Conservation (phyloP, 129 eudicot species). For the Helianthus annuus region DNA sequence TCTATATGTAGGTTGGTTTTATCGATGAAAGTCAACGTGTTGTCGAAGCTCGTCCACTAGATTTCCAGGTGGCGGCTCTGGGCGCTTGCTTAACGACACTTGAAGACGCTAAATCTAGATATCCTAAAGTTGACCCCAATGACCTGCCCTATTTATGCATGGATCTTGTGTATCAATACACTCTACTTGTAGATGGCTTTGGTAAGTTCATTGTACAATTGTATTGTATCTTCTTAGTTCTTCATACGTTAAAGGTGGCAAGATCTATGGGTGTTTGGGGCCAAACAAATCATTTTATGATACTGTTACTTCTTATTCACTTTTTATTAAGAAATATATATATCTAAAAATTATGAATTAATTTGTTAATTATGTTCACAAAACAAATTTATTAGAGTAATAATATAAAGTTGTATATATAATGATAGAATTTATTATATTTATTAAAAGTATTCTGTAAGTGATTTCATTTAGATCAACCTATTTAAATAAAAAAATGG, state of each 20-base stretch:
- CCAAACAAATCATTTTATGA: not conserved
- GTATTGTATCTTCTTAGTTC: conserved; percentile 4
- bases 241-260: not conserved
- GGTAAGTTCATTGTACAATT: conserved; percentile 53
- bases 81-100: conserved; percentile 68
- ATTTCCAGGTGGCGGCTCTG: conserved; percentile 74
- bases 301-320: no score
- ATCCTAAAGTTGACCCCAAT: conserved; percentile 50
- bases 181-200: conserved; percentile 88
- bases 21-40: conserved; percentile 51
- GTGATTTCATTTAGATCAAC: no score
- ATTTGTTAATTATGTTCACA: not conserved
- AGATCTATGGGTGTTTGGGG: no score
- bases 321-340: no score
- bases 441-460: no score
- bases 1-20: conserved; percentile 67
- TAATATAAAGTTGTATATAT: no score
- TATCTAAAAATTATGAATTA: not conserved
- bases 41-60: conserved; percentile 73
- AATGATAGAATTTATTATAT: no score
- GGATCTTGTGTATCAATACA: conserved; percentile 97
- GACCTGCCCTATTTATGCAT: conserved; percentile 85
- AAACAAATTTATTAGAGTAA: no score
- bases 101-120: conserved; percentile 60
- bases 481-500: no score